phyloP scores from a whole-genome alignment of 441 rosid species.

The Caryocar brasiliense region DNA sequence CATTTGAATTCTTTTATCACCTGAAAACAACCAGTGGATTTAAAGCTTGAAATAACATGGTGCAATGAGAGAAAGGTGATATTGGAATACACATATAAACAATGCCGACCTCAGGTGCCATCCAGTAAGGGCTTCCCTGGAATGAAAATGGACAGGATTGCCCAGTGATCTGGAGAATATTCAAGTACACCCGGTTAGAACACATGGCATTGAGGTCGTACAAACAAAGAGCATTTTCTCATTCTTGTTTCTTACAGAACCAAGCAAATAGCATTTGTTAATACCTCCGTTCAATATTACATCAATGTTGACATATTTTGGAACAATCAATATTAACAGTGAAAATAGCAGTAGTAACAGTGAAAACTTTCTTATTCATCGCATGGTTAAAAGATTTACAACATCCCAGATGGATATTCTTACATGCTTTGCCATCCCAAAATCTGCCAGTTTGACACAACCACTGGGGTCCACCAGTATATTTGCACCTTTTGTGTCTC shows the following conservation, averaged over 20 bases:
- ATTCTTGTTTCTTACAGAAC: background rate
- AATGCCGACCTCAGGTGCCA: constrained; percentile 92
- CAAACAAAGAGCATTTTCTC: background rate
- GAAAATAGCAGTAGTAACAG: too few species aligned
- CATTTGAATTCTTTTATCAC: constrained; percentile 36
- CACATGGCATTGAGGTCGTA: background rate
- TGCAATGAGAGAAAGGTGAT: constrained; percentile 8
- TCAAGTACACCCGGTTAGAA: constrained; percentile 5
- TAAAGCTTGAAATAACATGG: too few species aligned
- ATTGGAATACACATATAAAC: background rate
- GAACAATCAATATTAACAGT: too few species aligned
- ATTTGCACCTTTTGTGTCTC: constrained; percentile 98
- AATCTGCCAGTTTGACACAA: constrained; percentile 91
- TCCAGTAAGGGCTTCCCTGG: constrained; percentile 99
- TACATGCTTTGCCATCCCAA: constrained; percentile 99
- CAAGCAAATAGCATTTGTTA: background rate
- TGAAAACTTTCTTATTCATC: too few species aligned
- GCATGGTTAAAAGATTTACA: too few species aligned
- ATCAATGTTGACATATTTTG: background rate
- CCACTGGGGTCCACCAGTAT: constrained; percentile 88
- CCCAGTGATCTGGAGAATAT: constrained; percentile 65
- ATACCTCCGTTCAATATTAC: background rate
- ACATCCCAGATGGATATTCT: constrained; percentile 13
- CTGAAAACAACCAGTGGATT: constrained; percentile 10
- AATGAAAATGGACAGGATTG: constrained; percentile 87